These are phyloP conservation scores for Annona squamosa DNA, from an alignment of 164 flowering plant species.

Conservation along the genomic window DNA sequence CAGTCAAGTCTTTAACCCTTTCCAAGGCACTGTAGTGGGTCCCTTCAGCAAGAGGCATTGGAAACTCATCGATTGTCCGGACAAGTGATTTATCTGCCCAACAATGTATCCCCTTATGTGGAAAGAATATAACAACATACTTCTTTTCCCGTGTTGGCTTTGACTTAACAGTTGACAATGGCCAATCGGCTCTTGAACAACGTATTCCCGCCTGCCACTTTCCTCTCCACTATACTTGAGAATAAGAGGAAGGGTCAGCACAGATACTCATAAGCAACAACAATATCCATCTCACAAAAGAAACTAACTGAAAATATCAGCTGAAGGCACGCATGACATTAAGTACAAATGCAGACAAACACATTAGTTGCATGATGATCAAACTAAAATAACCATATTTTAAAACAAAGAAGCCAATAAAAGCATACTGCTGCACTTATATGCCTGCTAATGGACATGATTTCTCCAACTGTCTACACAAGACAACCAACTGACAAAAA, in stretches of 20 bases:
- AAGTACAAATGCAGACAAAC: neutral
- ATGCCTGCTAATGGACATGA: too few species aligned
- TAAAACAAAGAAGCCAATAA: neutral
- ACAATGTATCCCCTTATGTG: slow-evolving; percentile 66
- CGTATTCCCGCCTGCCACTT: slow-evolving; percentile 92
- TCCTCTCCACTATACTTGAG: slow-evolving; percentile 78
- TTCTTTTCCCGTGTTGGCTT: slow-evolving; percentile 87
- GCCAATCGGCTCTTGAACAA: slow-evolving; percentile 88
- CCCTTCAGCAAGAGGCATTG: slow-evolving; percentile 70
- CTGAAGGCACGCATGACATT: neutral
- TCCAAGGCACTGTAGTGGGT: slow-evolving; percentile 59
- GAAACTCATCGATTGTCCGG: slow-evolving; percentile 61
- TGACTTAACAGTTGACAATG: slow-evolving; percentile 64
- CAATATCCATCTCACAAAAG: neutral
- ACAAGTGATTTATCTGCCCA: slow-evolving; percentile 86
- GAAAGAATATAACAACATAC: slow-evolving; percentile 75
- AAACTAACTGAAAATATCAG: neutral
- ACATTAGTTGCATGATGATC: neutral
- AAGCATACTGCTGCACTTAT: neutral
- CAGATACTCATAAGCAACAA: neutral
- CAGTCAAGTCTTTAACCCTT: slow-evolving; percentile 70
- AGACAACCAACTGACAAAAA: too few species aligned
- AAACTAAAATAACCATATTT: neutral
- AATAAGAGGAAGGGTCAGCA: slow-evolving; percentile 13
- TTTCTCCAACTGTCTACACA: too few species aligned